Evolutionary conservation across 805 yeast species (phyloP), one percentile per base, ranked within the genome.

Genomic region (Candida dendrica): DNA sequence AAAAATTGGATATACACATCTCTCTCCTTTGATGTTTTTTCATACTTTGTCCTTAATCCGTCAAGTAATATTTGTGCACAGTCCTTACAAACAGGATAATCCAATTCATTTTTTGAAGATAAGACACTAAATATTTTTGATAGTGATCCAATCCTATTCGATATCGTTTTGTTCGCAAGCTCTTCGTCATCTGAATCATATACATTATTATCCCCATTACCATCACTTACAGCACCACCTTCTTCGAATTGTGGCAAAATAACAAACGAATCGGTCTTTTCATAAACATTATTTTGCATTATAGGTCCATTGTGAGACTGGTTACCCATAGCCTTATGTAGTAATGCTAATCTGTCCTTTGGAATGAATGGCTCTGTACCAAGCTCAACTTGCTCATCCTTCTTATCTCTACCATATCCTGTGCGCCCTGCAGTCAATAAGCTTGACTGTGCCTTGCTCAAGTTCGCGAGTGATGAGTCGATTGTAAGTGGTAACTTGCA

Each of bases 1-100:
- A 91, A 60, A 56, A 90, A 89, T 26, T 77, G 75, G 15, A 80
- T 64, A 57, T 89, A 93, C 2, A 77, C 73, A 39, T 89, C 95
- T 48, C 91, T 79, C 52, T 91, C 96, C 47, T 72, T 72, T 16
- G 83, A 75, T 5, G 81, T 74, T 42, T 78, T 84, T 45, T 84
- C 91, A 58, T 84, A 84, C 50, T 81, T 81, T 11, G 66, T 59
- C 52, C 80, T 82, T 59, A 88, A 69, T 43, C 80, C 81, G 9
- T 75, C 79, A 10, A 84, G 66, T 20, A 91, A 61, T 17, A 72
- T 58, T 35, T 72, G 77, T 6, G 93, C 84, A 60, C 98, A 93
- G 36, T 90, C 97, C 19, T 72, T 71, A 52, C 98, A 91, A 14
- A 93, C 77, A 0, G 98, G 98, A 54, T 79, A 80, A 48, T 87